These are phyloP conservation scores for Leucocoprinus sp. DNA, from an alignment of 768 basidiomycete genomes.

Conservation along the genomic window DNA sequence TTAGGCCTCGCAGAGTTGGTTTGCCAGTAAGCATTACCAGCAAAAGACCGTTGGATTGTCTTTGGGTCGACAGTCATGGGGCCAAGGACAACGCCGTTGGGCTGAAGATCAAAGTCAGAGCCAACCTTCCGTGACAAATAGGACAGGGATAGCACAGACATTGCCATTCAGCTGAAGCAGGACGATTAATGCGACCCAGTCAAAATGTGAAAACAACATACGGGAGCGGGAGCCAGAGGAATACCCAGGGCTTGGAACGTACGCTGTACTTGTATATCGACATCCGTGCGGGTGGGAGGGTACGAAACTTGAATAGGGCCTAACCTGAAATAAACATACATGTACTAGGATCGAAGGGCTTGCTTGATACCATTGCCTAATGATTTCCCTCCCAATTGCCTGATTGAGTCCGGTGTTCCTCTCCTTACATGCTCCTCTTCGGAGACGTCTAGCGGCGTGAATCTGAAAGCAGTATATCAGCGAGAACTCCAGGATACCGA, in stretches of 20 bases:
- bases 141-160: background rate
- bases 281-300: background rate
- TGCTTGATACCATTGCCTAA: background rate
- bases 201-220: background rate
- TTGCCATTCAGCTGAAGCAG: background rate
- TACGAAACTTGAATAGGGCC: constrained; percentile 1
- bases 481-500: background rate
- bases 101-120: background rate
- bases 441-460: background rate
- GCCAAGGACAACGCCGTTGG: background rate
- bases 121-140: background rate
- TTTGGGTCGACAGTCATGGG: background rate
- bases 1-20: background rate
- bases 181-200: background rate
- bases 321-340: background rate
- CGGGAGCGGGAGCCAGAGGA: background rate
- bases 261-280: background rate
- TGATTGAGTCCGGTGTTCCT: background rate
- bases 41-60: background rate
- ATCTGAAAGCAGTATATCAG: constrained; percentile 22
- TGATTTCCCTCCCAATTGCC: background rate
- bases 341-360: background rate
- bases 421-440: background rate
- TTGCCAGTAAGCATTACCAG: background rate
- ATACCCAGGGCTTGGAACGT: constrained; percentile 1